Base-by-base conservation (phyloP, 257 asterid genomes). In the Rauvolfia tetraphylla region DNA sequence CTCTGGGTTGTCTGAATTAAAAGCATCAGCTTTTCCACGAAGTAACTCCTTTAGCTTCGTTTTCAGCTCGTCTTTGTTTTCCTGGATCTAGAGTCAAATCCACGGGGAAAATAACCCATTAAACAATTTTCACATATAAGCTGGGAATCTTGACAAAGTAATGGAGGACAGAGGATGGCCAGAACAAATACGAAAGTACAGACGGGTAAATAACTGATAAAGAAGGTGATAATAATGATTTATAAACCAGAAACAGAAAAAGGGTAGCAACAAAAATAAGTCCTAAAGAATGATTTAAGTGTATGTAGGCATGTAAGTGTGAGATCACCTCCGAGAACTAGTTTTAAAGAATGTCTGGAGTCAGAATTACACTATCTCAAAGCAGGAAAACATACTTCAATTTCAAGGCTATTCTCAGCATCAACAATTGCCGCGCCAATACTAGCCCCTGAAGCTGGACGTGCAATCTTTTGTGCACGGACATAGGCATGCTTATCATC, bases 371-470 rank as follows among this genome's bases (percentile, higher is more conserved):
- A 84, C 71, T 68, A 79, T 79, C 68, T 80, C 34, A 59, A 86
- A 78, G 79, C 78, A 85, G 79, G 74, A 81, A 81, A 81, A 89
- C 97, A 85, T 93, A 88, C 99, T 9, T 91, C 96, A 80, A 7
- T 86, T 83, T 95, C 90, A 72, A 88, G 93, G 86, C 77, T 79
- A 59, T 62, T 89, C 92, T 95, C 99, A 80, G 96, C 98, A 84
- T 92, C 98, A 62, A 90, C 96, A 76, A 95, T 93, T 51, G 98
- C 98, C 48, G 96, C 96, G 73, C 98, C 98, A 72, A 95, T 75
- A 48, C 89, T 91, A 82, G 96, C 93, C 70, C 90, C 96, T 73
- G 87, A 82, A 74, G 87, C 87, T 63, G 85, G 44, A 56, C 97
- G 89, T 76, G 96, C 85, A 81, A 86, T 78, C 81, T 93, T 95